Conservation (phyloP, 306 rosid genomes). For the Quillaja saponaria region DNA sequence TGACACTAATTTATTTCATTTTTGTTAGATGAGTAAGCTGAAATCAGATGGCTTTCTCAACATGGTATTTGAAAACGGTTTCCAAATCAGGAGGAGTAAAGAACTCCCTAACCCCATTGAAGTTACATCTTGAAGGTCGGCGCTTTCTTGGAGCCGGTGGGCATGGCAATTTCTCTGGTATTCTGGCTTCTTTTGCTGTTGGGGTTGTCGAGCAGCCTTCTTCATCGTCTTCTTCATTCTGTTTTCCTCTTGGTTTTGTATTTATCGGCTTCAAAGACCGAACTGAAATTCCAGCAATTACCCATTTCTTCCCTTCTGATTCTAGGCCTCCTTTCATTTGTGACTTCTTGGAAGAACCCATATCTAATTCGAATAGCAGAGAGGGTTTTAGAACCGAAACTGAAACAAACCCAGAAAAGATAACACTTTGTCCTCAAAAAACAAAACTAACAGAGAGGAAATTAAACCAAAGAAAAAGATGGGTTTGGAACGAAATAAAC, state of each 20-base stretch:
- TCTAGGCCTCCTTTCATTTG: conserved; percentile 63
- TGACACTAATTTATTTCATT: conserved; percentile 15
- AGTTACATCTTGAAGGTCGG: conserved; percentile 50
- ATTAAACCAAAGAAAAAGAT: conserved; percentile 22
- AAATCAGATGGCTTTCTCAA: conserved; percentile 61
- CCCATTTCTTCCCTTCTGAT: conserved; percentile 69
- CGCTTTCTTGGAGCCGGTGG: conserved; percentile 92
- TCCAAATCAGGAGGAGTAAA: conserved; percentile 92
- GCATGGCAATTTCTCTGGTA: conserved; percentile 63
- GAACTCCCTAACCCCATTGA: conserved; percentile 57
- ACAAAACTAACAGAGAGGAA: conserved; percentile 17
- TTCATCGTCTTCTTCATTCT: conserved; percentile 38
- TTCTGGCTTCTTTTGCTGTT: conserved; percentile 72
- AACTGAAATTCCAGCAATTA: conserved; percentile 69
- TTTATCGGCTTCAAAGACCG: conserved; percentile 69
- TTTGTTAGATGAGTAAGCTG: conserved; percentile 33
- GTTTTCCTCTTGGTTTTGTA: conserved; percentile 48
- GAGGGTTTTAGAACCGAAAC: background rate
- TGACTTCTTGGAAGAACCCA: conserved; percentile 86
- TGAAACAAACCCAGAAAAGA: conserved; percentile 6
- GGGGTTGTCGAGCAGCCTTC: conserved; percentile 70
- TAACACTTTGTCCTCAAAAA: background rate
- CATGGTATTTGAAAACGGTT: conserved; percentile 67
- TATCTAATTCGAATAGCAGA: conserved; percentile 18
- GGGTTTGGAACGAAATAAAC: conserved; percentile 30